phyloP scores from a whole-genome alignment of 2,329 filamentous ascomycete species.

The Leptosphaerulina australis region DNA sequence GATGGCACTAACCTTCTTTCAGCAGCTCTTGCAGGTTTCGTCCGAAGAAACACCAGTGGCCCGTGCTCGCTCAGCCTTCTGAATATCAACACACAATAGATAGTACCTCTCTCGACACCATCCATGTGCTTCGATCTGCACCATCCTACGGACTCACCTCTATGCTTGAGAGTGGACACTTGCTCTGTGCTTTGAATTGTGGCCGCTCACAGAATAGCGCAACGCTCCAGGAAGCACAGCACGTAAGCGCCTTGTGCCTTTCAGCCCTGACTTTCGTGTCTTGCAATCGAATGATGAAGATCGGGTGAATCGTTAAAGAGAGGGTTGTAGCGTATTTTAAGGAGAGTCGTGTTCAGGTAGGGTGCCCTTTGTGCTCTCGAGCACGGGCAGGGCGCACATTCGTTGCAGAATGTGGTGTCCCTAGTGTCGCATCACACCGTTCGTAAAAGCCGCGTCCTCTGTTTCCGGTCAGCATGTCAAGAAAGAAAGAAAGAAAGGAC shows the following conservation, averaged over 20 bases:
- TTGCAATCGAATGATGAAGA: background rate
- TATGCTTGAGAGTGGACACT: background rate
- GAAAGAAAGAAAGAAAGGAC: background rate
- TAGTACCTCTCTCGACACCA: background rate
- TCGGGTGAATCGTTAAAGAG: background rate
- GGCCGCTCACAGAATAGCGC: background rate
- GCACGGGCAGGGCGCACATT: constrained; percentile 8
- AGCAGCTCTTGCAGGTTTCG: constrained; percentile 4
- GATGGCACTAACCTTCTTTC: constrained; percentile 29
- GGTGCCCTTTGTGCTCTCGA: background rate
- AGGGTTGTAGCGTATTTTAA: background rate
- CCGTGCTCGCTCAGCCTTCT: constrained; percentile 7
- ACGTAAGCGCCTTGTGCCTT: background rate
- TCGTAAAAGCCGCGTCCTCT: constrained; percentile 21
- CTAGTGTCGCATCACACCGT: constrained; percentile 28
- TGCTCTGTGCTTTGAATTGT: background rate
- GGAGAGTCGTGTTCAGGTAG: background rate
- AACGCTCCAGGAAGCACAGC: too few species aligned
- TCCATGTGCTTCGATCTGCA: background rate
- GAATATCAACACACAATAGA: background rate
- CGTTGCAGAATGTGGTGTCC: constrained; percentile 25
- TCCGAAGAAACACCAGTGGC: constrained; percentile 30
- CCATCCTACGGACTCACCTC: background rate
- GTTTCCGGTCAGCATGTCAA: background rate
- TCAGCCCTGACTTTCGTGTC: background rate